These are phyloP conservation scores for Trichophyton equinum DNA, from an alignment of 2,329 filamentous ascomycete genomes.

Conservation along the genomic window DNA sequence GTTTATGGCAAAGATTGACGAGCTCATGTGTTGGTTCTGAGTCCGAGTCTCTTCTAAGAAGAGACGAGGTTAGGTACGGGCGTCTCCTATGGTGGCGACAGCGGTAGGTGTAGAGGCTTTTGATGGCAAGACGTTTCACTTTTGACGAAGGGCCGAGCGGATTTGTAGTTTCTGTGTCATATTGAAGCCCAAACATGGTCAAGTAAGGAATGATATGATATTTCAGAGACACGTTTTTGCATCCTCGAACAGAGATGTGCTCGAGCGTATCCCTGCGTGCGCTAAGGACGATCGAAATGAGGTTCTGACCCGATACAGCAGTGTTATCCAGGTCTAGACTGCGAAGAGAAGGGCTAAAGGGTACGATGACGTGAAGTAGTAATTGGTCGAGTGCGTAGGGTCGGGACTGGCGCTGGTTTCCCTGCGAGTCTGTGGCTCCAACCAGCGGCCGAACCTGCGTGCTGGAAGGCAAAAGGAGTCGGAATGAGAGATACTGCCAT, in stretches of 20 bases:
- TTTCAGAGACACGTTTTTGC: slow-evolving; percentile 53
- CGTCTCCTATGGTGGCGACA: slow-evolving; percentile 50
- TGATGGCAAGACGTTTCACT: slow-evolving; percentile 39
- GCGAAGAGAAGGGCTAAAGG: slow-evolving; percentile 44
- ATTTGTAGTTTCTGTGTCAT: slow-evolving; percentile 34
- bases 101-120: slow-evolving; percentile 49
- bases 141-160: slow-evolving; percentile 23
- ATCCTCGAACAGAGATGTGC: slow-evolving; percentile 49
- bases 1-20: slow-evolving; percentile 45
- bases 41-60: slow-evolving; percentile 45
- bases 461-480: slow-evolving; percentile 34
- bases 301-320: slow-evolving; percentile 45
- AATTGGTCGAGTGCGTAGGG: slow-evolving; percentile 48
- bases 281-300: slow-evolving; percentile 43
- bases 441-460: slow-evolving; percentile 24
- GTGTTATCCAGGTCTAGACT: slow-evolving; percentile 51
- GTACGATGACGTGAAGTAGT: slow-evolving; percentile 43
- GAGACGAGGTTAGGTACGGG: slow-evolving; percentile 45
- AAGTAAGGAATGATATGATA: slow-evolving; percentile 51
- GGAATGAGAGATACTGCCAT: slow-evolving; percentile 50
- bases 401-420: slow-evolving; percentile 38
- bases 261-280: slow-evolving; percentile 43
- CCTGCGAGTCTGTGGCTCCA: slow-evolving; percentile 22
- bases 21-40: slow-evolving; percentile 49
- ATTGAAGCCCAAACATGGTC: slow-evolving; percentile 35